These are phyloP conservation scores for Fusarium brachygibbosum DNA, from an alignment of 2,329 filamentous ascomycete species.

Conservation along the genomic window DNA sequence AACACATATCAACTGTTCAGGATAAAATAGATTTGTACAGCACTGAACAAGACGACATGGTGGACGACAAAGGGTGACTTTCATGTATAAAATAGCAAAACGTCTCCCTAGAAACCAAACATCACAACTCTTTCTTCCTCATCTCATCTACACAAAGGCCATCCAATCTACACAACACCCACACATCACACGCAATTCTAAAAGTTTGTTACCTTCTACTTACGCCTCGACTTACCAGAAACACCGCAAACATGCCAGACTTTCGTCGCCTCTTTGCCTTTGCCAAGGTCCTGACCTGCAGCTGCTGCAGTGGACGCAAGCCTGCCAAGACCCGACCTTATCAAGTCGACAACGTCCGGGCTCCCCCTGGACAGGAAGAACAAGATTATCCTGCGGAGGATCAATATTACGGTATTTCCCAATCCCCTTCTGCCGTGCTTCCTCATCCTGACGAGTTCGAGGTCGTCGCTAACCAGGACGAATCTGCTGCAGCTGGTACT, in stretches of 20 bases:
- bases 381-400: neutral
- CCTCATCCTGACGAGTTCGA: slow-evolving; percentile 14
- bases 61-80: neutral
- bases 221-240: neutral
- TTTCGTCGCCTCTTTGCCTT: slow-evolving; percentile 34
- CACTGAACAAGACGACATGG: neutral
- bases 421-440: neutral
- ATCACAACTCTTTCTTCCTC: neutral
- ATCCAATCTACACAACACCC: no score
- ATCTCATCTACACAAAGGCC: neutral
- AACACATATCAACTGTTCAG: neutral
- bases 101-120: neutral
- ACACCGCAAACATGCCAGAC: slow-evolving; percentile 27
- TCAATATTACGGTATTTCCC: neutral
- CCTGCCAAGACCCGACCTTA: neutral
- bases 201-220: neutral
- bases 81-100: neutral
- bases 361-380: neutral
- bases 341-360: neutral
- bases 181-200: no score
- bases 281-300: slow-evolving; percentile 13
- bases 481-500: neutral
- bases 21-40: neutral
- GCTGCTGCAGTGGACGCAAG: slow-evolving; percentile 8
- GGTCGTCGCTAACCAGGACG: neutral